Conservation (phyloP, 2,329 filamentous ascomycete species). For the Monosporascus ibericus region DNA sequence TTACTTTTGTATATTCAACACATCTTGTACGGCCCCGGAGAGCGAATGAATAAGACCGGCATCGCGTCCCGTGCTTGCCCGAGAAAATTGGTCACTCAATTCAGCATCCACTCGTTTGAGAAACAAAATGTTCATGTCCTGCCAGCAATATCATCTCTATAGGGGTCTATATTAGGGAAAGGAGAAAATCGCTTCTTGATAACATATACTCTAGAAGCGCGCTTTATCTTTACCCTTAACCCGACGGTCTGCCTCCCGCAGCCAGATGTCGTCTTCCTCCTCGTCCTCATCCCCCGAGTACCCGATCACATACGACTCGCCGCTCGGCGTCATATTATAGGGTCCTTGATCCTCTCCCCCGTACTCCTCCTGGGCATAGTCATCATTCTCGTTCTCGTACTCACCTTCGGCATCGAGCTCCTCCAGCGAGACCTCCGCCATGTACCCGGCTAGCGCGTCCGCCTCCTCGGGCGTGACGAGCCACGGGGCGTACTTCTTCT, state of each 20-base stretch:
- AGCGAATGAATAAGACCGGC: too few relatives aligned
- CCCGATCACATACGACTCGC: neutral
- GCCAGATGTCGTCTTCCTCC: constrained; percentile 15
- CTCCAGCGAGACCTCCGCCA: neutral
- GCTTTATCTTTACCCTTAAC: constrained; percentile 1
- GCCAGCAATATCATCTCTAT: too few relatives aligned
- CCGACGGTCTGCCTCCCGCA: constrained; percentile 8
- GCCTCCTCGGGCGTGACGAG: neutral
- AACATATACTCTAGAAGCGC: neutral
- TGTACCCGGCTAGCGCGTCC: neutral
- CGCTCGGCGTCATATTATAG: neutral
- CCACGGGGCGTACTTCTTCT: neutral
- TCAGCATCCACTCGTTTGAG: too few relatives aligned
- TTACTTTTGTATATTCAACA: too few relatives aligned
- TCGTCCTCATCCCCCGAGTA: neutral
- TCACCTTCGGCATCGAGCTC: neutral
- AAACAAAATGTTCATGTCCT: too few relatives aligned
- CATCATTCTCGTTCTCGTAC: neutral
- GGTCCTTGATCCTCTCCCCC: neutral
- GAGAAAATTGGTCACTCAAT: too few relatives aligned
- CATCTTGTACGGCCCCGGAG: too few relatives aligned
- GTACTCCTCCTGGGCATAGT: neutral
- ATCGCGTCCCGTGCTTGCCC: too few relatives aligned
- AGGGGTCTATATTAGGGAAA: too few relatives aligned
- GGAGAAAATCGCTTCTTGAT: too few relatives aligned